Evolutionary conservation across 106 monocot species (phyloP).

Genomic region (Iris macrosiphon): DNA sequence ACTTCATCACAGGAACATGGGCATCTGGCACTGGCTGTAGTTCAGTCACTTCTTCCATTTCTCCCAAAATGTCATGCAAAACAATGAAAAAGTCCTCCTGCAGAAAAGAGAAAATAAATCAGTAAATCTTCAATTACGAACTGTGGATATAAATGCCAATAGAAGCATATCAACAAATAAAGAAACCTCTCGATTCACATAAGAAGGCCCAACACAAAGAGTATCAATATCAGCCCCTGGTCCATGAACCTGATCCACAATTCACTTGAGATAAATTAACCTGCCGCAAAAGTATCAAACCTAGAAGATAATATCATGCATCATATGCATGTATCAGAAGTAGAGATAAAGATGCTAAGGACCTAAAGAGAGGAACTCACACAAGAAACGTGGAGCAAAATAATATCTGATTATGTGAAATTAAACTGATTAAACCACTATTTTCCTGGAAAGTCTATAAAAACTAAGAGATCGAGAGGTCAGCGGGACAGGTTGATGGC

Average conservation of each 20-base stretch:
- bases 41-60: constrained; percentile 82
- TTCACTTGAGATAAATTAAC: too few species aligned
- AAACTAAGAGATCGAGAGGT: too few species aligned
- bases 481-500: too few species aligned
- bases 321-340: too few species aligned
- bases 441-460: too few species aligned
- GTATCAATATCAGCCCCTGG: constrained; percentile 93
- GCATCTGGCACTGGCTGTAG: constrained; percentile 94
- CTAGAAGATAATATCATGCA: too few species aligned
- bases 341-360: too few species aligned
- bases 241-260: constrained; percentile 70
- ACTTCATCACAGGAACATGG: constrained; percentile 97
- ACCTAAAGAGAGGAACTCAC: too few species aligned
- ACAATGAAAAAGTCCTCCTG: constrained; percentile 94
- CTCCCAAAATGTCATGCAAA: constrained; percentile 77
- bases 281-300: too few species aligned
- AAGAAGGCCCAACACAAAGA: constrained; percentile 94
- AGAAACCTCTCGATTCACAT: constrained; percentile 90
- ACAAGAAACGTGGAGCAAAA: too few species aligned
- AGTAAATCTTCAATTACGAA: not conserved
- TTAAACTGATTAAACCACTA: too few species aligned
- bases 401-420: too few species aligned
- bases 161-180: not conserved
- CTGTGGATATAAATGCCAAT: not conserved
- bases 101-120: constrained; percentile 4